phyloP scores from a whole-genome alignment of 129 eudicot species.

The Helianthus tuberosus region DNA sequence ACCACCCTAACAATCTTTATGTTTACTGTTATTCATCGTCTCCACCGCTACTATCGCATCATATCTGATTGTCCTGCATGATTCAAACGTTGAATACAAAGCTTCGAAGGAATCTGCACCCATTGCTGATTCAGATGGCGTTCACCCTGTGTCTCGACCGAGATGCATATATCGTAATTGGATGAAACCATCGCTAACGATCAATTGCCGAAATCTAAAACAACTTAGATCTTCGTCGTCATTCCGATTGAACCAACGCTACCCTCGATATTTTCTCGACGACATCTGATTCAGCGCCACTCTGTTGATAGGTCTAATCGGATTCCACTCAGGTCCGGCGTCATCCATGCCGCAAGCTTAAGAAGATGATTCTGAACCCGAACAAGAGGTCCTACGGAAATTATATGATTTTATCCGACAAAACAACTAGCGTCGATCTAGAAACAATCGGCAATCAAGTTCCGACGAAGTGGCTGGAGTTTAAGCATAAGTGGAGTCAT shows the following conservation, averaged over 20 bases:
- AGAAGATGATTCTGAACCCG: slow-evolving; percentile 9
- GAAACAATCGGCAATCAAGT: slow-evolving; percentile 23
- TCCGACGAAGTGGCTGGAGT: slow-evolving; percentile 32
- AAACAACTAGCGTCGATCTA: slow-evolving; percentile 8
- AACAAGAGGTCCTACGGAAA: slow-evolving; percentile 14
- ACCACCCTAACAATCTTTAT: slow-evolving; percentile 24
- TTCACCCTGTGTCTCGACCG: too few relatives aligned
- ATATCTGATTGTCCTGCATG: neutral
- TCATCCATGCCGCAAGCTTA: slow-evolving; percentile 31
- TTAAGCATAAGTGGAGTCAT: slow-evolving; percentile 12
- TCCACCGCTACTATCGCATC: slow-evolving; percentile 24
- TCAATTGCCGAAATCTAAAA: too few relatives aligned
- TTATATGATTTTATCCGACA: slow-evolving; percentile 22
- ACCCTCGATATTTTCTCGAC: slow-evolving; percentile 14
- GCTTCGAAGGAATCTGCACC: neutral
- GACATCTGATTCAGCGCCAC: slow-evolving; percentile 28
- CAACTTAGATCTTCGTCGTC: neutral
- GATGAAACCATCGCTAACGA: too few relatives aligned
- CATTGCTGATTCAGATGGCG: too few relatives aligned
- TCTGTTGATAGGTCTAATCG: slow-evolving; percentile 16
- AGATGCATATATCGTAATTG: too few relatives aligned
- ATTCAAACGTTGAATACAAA: neutral
- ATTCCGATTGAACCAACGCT: slow-evolving; percentile 17
- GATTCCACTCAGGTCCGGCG: slow-evolving; percentile 30
- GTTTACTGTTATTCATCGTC: slow-evolving; percentile 12